phyloP scores from a whole-genome alignment of 345 rosid genomes.

The Melastoma malabathricum region DNA sequence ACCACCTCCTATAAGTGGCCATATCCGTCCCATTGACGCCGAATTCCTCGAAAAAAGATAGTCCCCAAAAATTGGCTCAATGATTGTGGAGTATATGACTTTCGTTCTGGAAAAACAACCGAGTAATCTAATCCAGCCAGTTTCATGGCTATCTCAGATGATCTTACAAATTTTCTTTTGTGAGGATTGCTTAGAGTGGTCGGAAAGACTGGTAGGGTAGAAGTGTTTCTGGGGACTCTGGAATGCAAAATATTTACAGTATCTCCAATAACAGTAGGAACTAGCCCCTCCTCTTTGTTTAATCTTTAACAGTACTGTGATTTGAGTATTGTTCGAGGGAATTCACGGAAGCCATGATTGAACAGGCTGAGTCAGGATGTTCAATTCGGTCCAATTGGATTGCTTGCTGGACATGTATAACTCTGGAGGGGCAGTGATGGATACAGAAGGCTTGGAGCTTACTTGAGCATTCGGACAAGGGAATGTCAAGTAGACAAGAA shows the following conservation, averaged over 20 bases:
- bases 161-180: not conserved
- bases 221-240: conserved; percentile 26
- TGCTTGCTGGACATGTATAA: conserved; percentile 20
- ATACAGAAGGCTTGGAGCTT: conserved; percentile 9
- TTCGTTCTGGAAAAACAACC: conserved; percentile 24
- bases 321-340: not conserved
- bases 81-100: conserved; percentile 37
- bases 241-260: conserved; percentile 36
- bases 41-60: conserved; percentile 38
- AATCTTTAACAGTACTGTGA: not conserved
- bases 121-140: not conserved
- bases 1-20: conserved; percentile 20
- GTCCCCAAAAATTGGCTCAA: conserved; percentile 38
- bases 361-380: conserved; percentile 22
- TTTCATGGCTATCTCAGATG: not conserved
- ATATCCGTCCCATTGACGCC: conserved; percentile 25
- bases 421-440: conserved; percentile 43
- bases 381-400: conserved; percentile 21
- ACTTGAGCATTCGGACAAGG: conserved; percentile 11
- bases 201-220: conserved; percentile 23
- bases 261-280: conserved; percentile 30
- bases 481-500: conserved; percentile 34
- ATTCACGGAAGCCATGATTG: not conserved
- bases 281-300: conserved; percentile 4
- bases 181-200: conserved; percentile 23